Evolutionary conservation across 352 stramenopile species (phyloP).

Genomic region (Phytophthora crassamura): DNA sequence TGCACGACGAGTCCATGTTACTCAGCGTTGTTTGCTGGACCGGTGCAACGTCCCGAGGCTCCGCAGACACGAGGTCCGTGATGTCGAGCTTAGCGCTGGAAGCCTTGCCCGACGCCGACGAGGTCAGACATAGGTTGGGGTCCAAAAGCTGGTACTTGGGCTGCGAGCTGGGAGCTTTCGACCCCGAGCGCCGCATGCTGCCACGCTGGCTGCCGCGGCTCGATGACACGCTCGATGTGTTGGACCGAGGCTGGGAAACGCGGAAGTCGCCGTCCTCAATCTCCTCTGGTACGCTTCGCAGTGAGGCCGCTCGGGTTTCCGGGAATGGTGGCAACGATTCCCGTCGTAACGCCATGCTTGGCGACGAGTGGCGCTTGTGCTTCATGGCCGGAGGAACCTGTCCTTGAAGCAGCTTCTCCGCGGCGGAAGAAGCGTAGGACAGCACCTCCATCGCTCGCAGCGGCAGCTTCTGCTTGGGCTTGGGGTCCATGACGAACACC

Average conservation of each 20-base stretch:
- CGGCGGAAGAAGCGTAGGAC: conserved; percentile 62
- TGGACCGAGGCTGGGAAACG: conserved; percentile 29
- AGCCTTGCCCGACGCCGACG: conserved; percentile 16
- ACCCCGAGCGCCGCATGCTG: conserved; percentile 22
- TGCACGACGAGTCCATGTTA: conserved; percentile 42
- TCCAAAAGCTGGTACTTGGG: conserved; percentile 44
- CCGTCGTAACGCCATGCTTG: conserved; percentile 15
- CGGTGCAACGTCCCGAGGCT: conserved; percentile 7
- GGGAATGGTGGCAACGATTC: conserved; percentile 29
- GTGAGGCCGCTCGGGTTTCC: conserved; percentile 43
- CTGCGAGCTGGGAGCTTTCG: conserved; percentile 20
- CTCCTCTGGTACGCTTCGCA: conserved; percentile 55
- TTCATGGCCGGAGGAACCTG: conserved; percentile 27
- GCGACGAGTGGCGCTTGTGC: conserved; percentile 32
- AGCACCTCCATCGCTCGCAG: conserved; percentile 68
- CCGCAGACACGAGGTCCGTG: conserved; percentile 35
- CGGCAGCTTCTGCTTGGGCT: conserved; percentile 57
- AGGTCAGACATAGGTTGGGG: conserved; percentile 29
- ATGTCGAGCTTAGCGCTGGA: conserved; percentile 34
- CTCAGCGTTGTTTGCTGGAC: conserved; percentile 20
- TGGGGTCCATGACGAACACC: conserved; percentile 85
- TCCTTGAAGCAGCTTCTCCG: conserved; percentile 58
- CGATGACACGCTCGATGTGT: conserved; percentile 31
- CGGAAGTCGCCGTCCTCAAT: conserved; percentile 50
- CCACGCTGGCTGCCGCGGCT: conserved; percentile 9